Conservation (phyloP, 2,329 filamentous ascomycete species). For the Arthrinium phaeospermum region DNA sequence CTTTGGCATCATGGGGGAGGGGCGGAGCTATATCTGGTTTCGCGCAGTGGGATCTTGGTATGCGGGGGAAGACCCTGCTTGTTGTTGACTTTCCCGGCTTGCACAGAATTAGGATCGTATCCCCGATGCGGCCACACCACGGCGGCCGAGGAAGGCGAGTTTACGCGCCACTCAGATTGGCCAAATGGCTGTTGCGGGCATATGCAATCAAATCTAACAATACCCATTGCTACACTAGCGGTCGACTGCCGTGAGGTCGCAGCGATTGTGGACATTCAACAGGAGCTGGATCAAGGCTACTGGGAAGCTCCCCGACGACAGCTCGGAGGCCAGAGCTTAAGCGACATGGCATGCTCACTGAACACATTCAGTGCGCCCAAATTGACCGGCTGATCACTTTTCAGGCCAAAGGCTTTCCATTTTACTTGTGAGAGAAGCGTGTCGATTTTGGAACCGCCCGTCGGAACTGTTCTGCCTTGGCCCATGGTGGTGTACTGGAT, state of each 20-base stretch:
- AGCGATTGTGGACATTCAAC: neutral
- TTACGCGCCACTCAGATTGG: neutral
- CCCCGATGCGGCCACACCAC: neutral
- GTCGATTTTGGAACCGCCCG: no score
- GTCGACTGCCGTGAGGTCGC: neutral
- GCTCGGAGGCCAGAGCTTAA: no score
- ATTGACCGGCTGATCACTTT: no score
- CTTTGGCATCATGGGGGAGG: neutral
- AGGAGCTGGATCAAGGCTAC: neutral
- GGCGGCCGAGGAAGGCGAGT: neutral
- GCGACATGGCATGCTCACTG: no score
- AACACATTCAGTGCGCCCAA: no score
- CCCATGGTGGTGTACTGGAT: no score
- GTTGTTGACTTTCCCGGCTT: neutral
- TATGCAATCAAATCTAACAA: neutral
- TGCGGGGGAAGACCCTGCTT: neutral
- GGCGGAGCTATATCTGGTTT: neutral
- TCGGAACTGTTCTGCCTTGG: no score
- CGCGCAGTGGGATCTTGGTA: neutral
- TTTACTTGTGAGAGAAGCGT: no score
- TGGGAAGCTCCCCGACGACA: neutral
- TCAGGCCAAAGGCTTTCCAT: no score
- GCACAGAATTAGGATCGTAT: neutral
- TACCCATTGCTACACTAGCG: no score
- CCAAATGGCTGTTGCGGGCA: no score